Evolutionary conservation across 257 asterid genomes (phyloP).

Genomic region (Solanum habrochaites): DNA sequence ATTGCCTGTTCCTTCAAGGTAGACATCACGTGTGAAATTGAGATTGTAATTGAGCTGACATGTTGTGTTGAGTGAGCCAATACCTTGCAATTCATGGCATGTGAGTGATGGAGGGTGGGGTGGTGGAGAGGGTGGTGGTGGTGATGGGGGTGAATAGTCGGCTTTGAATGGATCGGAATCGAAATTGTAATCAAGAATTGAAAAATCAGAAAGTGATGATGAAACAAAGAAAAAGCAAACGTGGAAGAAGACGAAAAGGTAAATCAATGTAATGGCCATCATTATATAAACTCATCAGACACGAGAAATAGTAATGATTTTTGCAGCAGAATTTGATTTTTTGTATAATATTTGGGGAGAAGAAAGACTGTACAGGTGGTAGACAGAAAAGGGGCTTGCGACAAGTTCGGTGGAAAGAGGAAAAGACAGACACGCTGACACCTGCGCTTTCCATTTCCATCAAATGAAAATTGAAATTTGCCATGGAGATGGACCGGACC

Average conservation of each 20-base stretch:
- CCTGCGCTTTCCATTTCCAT: neutral
- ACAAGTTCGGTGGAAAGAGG: neutral
- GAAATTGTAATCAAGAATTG: slow-evolving; percentile 2
- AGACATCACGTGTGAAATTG: slow-evolving; percentile 45
- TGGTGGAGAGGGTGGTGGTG: slow-evolving; percentile 59
- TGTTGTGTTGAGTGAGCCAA: slow-evolving; percentile 72
- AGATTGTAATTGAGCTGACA: slow-evolving; percentile 61
- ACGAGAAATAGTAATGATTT: neutral
- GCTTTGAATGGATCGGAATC: slow-evolving; percentile 12
- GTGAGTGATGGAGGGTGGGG: slow-evolving; percentile 43
- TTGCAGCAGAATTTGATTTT: neutral
- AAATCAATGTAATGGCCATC: neutral
- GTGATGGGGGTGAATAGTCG: slow-evolving; percentile 40
- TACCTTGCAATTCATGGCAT: slow-evolving; percentile 48
- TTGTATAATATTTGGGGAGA: neutral
- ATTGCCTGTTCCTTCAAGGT: slow-evolving; percentile 43
- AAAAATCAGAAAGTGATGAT: neutral
- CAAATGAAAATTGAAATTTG: neutral
- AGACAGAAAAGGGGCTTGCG: neutral
- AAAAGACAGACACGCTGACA: neutral
- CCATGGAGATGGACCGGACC: neutral
- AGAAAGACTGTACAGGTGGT: neutral
- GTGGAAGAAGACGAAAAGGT: neutral
- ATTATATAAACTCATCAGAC: neutral
- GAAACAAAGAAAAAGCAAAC: neutral